Base-by-base conservation (phyloP, 2,329 filamentous ascomycete species). In the Penicillium sp. region DNA sequence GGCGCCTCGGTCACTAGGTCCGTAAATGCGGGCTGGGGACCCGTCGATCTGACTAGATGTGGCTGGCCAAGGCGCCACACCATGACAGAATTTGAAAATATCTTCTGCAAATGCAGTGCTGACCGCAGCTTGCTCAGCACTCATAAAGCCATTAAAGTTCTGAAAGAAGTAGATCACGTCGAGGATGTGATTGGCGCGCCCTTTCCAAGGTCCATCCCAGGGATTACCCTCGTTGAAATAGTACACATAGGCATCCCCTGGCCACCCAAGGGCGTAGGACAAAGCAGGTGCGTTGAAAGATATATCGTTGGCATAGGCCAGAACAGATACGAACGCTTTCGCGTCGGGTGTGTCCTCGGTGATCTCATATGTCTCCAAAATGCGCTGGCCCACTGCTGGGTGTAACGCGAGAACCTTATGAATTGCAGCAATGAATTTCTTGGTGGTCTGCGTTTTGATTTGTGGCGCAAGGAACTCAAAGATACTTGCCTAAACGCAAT, bases 221-320 rank as follows among this genome's bases (percentile, higher is more conserved):
- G 78, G 77, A 56, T 81, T 82, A 0, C 69, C 70, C 54, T 81
- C 79, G 55, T 80, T 79, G 71, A 81, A 80, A 46, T 76, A 72
- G 58, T 79, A 79, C 6, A 77, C 68, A 56, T 76, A 76, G 11
- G 68, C 60, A 11, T 70, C 68, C 5, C 70, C 68, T 0, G 62
- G 63, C 70, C 70, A 77, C 26, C 70, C 66, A 47, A 71, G 60
- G 2, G 78, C 79, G 27, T 79, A 76, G 16, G 74, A 69, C 16
- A 76, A 59, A 0, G 74, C 74, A 0, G 81, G 73, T 1, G 78
- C 76, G 52, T 78, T 78, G 66, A 80, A 83, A 8, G 67, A 67
- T 33, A 82, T 74, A 53, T 83, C 81, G 21, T 74, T 76, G 14
- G 70, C 68, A 51, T 81, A 79, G 13, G 76, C 67, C 2, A 82